Base-by-base conservation (phyloP, 2,329 filamentous ascomycete genomes). In the Fusarium sp. region DNA sequence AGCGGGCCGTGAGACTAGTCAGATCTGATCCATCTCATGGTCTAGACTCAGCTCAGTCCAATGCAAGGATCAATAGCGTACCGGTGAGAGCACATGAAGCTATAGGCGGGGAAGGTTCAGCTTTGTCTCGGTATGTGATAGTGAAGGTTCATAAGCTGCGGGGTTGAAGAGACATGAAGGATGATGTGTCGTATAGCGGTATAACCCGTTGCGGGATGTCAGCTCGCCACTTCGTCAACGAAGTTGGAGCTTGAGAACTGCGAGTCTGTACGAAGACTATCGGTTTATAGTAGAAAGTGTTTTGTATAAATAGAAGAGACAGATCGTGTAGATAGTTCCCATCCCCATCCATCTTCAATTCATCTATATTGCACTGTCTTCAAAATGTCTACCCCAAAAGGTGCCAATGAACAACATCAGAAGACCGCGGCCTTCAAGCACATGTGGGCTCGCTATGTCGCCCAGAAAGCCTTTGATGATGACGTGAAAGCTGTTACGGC, bases 1-100 rank as follows among this genome's bases (percentile, higher is more conserved):
- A 41, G 21, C 63, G 63, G 63, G 20, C 63, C 45, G 56, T n/a
- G 41, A 62, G 63, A 51, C 48, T 50, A 37, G 48, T 32, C 47
- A 50, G 21, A 50, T 50, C 47, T 49, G 47, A 49, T 23, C 20
- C n/a, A 34, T 59, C 42, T 49, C 30, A 4, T 11, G 42, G 37
- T 49, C 54, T 42, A 42, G 54, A 56, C 58, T 60, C 30, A 34
- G 13, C 41, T 45, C 20, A 23, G 16, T 20, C 30, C 47, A 50
- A 34, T 34, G 7, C 6, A 18, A 34, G n/a, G 30, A 4, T 50
- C 8, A 50, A 13, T 13, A 41, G 48, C 32, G 16, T 16, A 18
- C 21, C 41, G 25, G 43, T 46, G 37, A 25, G n/a, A 47, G 37
- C 5, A 34, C 28, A 16, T 27, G 47, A 13, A 46, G 20, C 14